Evolutionary conservation across 257 asterid genomes (phyloP), one percentile per base, ranked within the genome.

Genomic region (Capsicum pubescens): DNA sequence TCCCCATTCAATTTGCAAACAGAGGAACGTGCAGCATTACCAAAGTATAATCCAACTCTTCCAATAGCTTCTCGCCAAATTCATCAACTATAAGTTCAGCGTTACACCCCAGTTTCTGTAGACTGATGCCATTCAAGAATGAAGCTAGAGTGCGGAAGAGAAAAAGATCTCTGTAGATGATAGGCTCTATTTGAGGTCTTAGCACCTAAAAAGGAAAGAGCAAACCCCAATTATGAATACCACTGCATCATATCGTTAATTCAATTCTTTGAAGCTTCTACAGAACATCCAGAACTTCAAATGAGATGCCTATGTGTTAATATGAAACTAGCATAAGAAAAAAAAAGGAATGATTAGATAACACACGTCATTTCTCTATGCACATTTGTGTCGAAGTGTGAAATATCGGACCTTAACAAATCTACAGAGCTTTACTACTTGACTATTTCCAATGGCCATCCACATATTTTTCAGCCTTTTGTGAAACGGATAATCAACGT

Each of bases 21-120:
- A 35, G 55, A 21, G 26, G 77, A 57, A 36, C 21, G 63, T 54
- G 83, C 50, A 77, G 48, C 70, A 79, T 48, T 94, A 95, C 99
- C 97, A 96, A 89, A 87, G 97, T 92, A 86, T 96, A 94, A 91
- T 96, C 98, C 72, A 94, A 96, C 93, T 96, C 98, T 97, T 96
- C 99, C 94, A 96, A 86, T 86, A 96, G 96, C 91, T 96, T 96
- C 90, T 96, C 99, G 67, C 99, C 99, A 82, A 96, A 96, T 87
- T 96, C 99, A 88, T 96, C 99, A 85, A 94, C 97, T 86, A 96
- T 93, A 88, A 96, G 98, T 92, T 96, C 98, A 19, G 99, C 95
- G 35, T 96, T 94, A 87, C 98, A 97, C 57, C 99, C 99, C 90
- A 97, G 86, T 86, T 97, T 97, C 88, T 91, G 95, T 79, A 97